Evolutionary conservation across 116 monocot species (phyloP).

Genomic region (Phalaenopsis hybrid): DNA sequence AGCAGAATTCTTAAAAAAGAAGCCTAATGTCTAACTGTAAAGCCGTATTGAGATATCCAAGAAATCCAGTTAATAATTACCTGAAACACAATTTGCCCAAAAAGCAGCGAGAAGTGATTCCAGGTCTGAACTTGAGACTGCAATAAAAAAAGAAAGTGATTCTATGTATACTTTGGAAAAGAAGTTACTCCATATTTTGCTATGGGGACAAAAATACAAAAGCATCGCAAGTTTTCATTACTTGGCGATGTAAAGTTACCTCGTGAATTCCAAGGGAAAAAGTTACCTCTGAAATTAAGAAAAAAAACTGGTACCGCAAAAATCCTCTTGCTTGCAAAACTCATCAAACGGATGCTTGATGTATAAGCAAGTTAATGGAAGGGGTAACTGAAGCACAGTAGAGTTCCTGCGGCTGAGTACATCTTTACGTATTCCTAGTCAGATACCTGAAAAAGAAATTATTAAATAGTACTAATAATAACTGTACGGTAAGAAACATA

Average conservation of each 20-base stretch:
- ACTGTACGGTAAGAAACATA: background rate
- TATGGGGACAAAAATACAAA: background rate
- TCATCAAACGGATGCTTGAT: background rate
- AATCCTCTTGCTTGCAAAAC: constrained; percentile 1
- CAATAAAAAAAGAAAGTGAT: background rate
- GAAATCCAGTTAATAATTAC: background rate
- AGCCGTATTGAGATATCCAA: background rate
- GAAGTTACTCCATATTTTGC: background rate
- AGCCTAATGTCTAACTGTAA: background rate
- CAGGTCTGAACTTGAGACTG: background rate
- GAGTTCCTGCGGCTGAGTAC: background rate
- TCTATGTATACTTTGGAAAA: background rate
- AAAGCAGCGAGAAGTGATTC: background rate
- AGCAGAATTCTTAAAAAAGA: constrained; percentile 1
- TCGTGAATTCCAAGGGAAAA: background rate
- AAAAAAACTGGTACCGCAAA: background rate
- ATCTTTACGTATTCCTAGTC: background rate
- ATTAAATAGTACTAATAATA: background rate
- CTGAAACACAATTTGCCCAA: background rate
- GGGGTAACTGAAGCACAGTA: background rate
- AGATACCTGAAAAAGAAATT: background rate
- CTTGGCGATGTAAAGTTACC: background rate
- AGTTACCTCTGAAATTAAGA: background rate
- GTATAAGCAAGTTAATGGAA: background rate
- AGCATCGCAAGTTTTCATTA: background rate